These are phyloP conservation scores for Rubia yunnanensis DNA, from an alignment of 257 asterid genomes.

Conservation along the genomic window DNA sequence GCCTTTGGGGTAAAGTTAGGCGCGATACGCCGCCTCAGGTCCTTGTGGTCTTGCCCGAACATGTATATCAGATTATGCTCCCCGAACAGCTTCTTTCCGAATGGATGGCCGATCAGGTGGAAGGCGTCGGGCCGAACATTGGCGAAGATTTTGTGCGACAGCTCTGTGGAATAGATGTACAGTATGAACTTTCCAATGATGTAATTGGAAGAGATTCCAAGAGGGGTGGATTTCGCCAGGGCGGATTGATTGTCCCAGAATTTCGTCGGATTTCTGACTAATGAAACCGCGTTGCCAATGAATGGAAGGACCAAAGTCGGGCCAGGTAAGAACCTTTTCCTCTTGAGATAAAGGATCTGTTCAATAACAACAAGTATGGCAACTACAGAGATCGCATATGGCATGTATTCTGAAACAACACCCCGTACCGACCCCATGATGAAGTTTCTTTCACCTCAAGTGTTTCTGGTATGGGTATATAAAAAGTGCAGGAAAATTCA, in stretches of 20 bases:
- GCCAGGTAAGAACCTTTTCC: constrained; percentile 73
- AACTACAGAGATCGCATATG: constrained; percentile 34
- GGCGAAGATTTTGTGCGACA: constrained; percentile 66
- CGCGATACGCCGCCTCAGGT: constrained; percentile 70
- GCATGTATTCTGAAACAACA: constrained; percentile 27
- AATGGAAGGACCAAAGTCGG: constrained; percentile 66
- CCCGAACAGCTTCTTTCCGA: constrained; percentile 82
- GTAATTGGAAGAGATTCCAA: constrained; percentile 73
- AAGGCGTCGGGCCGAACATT: constrained; percentile 92
- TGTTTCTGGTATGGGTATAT: neutral
- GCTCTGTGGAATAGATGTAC: constrained; percentile 69
- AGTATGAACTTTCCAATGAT: constrained; percentile 69
- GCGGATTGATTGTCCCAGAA: constrained; percentile 72
- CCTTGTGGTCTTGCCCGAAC: constrained; percentile 83
- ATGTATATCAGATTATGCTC: constrained; percentile 76
- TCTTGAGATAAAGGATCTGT: constrained; percentile 59
- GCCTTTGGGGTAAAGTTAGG: constrained; percentile 84
- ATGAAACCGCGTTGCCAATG: constrained; percentile 59
- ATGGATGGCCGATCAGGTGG: constrained; percentile 84
- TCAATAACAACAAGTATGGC: constrained; percentile 49
- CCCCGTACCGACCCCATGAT: constrained; percentile 34
- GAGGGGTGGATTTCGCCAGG: constrained; percentile 47
- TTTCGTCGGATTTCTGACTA: constrained; percentile 48
- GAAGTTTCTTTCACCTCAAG: neutral
- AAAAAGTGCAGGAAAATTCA: constrained; percentile 3